A percentile compares a stretch with the other conserved stretches of the same genome.
Evolutionary conservation across 2,329 filamentous ascomycete species (phyloP).

Genomic region (Aotearoamyces nothofagi): DNA sequence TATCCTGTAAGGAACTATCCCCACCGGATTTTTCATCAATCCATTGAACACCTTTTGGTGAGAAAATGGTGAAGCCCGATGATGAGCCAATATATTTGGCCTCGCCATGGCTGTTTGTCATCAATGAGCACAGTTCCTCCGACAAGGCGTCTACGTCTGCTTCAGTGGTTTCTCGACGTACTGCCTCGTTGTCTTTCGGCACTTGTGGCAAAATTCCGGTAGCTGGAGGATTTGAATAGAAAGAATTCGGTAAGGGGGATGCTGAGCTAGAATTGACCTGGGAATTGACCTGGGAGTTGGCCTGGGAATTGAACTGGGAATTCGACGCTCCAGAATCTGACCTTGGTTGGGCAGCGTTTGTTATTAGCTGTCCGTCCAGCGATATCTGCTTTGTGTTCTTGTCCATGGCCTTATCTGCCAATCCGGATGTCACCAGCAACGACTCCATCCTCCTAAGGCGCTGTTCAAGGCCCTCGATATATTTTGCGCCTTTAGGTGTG

Average conservation of each 20-base stretch:
- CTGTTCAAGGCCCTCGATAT: constrained; percentile 94
- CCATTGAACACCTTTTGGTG: constrained; percentile 6
- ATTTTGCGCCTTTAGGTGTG: constrained; percentile 97
- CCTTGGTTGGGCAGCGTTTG: constrained; percentile 27
- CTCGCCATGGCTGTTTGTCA: constrained; percentile 89
- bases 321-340: no score
- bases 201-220: constrained; percentile 32
- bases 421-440: constrained; percentile 73
- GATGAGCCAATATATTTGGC: constrained; percentile 76
- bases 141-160: constrained; percentile 66
- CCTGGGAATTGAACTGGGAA: no score
- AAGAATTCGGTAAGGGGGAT: constrained; percentile 26
- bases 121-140: constrained; percentile 97
- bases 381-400: constrained; percentile 79
- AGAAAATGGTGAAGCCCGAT: constrained; percentile 6
- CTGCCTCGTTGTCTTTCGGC: constrained; percentile 4
- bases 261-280: constrained; percentile 11
- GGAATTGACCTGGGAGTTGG: constrained; percentile 12
- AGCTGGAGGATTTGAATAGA: constrained; percentile 30
- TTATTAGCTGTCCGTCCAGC: constrained; percentile 60
- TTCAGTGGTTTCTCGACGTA: constrained; percentile 24
- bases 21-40: constrained; percentile 5
- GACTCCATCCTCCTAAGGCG: constrained; percentile 95
- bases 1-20: no score
- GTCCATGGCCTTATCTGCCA: constrained; percentile 69